Conservation (phyloP, 2,329 filamentous ascomycete species). For the Neocucurbitaria cava region DNA sequence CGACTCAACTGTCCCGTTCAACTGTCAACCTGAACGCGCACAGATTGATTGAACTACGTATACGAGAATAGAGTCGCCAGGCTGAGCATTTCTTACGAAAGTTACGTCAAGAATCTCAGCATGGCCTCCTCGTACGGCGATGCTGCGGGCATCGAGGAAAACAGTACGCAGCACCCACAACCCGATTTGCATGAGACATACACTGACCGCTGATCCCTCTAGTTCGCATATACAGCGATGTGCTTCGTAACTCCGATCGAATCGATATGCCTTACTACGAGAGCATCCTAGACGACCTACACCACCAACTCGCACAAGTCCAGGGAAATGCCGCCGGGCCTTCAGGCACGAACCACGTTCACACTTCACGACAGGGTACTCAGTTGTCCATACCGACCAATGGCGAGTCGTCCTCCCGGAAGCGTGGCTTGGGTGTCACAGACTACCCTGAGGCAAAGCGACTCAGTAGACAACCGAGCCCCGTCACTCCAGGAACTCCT, state of each 20-base stretch:
- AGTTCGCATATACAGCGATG: constrained; percentile 6
- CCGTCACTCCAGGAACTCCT: constrained; percentile 29
- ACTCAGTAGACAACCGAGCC: constrained; percentile 30
- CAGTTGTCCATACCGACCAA: background rate
- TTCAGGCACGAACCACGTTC: background rate
- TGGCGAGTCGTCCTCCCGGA: constrained; percentile 20
- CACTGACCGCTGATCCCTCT: background rate
- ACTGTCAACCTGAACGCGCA: background rate
- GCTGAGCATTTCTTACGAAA: background rate
- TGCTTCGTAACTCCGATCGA: constrained; percentile 2
- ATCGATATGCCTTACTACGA: constrained; percentile 7
- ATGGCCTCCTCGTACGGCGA: background rate
- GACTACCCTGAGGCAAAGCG: constrained; percentile 34
- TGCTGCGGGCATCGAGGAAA: background rate
- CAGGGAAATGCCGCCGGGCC: background rate
- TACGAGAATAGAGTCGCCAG: background rate
- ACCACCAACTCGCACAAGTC: background rate
- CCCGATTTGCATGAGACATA: background rate
- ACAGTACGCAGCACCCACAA: background rate
- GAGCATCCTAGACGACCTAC: constrained; percentile 2
- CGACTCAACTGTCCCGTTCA: background rate
- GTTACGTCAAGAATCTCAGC: background rate
- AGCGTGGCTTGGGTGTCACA: constrained; percentile 30
- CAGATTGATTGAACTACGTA: background rate
- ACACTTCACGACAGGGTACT: background rate